These are phyloP conservation scores for Malassezia caprae DNA, from an alignment of 1,284 basidiomycete species.

Conservation along the genomic window DNA sequence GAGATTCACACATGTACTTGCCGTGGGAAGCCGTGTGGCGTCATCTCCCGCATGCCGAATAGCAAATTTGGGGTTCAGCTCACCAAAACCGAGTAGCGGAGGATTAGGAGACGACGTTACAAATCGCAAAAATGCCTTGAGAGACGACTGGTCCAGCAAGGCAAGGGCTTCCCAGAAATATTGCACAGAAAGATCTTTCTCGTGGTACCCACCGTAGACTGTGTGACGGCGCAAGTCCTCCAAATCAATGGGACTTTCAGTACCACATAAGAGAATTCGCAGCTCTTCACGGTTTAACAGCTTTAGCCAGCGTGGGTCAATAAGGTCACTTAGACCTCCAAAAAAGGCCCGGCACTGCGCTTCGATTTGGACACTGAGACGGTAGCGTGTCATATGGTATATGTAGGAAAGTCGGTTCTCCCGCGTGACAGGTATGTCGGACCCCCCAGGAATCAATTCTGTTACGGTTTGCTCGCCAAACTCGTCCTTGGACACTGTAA, in stretches of 20 bases:
- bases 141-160: conserved; percentile 27
- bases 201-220: conserved; percentile 39
- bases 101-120: conserved; percentile 46
- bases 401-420: conserved; percentile 83
- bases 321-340: conserved; percentile 41
- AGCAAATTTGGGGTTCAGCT: conserved; percentile 41
- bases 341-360: conserved; percentile 64
- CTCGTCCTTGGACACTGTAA: conserved; percentile 83
- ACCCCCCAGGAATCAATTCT: conserved; percentile 73
- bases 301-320: conserved; percentile 45
- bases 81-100: conserved; percentile 40
- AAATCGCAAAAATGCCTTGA: conserved; percentile 39
- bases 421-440: conserved; percentile 73
- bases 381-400: conserved; percentile 76
- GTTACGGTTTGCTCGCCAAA: conserved; percentile 70
- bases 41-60: conserved; percentile 40
- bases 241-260: conserved; percentile 41
- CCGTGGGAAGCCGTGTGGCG: conserved; percentile 36
- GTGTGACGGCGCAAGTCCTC: conserved; percentile 38
- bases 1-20: conserved; percentile 45
- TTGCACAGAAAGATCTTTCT: conserved; percentile 37
- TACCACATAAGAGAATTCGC: conserved; percentile 35
- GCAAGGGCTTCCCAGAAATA: conserved; percentile 43
- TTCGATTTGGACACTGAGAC: conserved; percentile 71
- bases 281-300: conserved; percentile 44